Percentiles rank a stretch among this genome's conserved stretches.
These are phyloP conservation scores for Cyberlindnera subsufficiens DNA, from an alignment of 805 yeast species.

Conservation along the genomic window DNA sequence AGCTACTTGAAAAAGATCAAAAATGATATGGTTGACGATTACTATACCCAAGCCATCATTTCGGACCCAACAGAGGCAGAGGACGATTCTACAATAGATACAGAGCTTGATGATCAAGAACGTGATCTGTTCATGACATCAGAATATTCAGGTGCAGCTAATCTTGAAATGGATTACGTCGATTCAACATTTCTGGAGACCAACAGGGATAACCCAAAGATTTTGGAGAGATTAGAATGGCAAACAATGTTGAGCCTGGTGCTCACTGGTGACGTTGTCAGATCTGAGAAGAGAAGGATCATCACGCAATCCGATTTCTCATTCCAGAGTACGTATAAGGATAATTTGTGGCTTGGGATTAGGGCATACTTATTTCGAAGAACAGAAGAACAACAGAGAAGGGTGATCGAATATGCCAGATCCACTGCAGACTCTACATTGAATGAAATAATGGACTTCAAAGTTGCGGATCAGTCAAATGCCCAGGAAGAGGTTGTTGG, in stretches of 20 bases:
- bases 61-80: slow-evolving; percentile 31
- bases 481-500: slow-evolving; percentile 48
- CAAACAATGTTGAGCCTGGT: slow-evolving; percentile 89
- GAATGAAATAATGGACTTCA: slow-evolving; percentile 62
- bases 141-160: slow-evolving; percentile 28
- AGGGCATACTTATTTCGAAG: slow-evolving; percentile 79
- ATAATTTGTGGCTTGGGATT: slow-evolving; percentile 83
- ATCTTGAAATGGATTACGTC: slow-evolving; percentile 42
- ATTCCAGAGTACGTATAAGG: slow-evolving; percentile 51
- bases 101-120: slow-evolving; percentile 26
- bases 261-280: slow-evolving; percentile 90
- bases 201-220: slow-evolving; percentile 28
- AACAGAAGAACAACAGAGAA: slow-evolving; percentile 70
- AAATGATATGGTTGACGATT: slow-evolving; percentile 60
- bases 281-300: slow-evolving; percentile 79
- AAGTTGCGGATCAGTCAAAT: slow-evolving; percentile 39
- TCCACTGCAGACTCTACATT: slow-evolving; percentile 68
- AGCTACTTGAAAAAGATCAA: slow-evolving; percentile 58
- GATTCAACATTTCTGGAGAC: slow-evolving; percentile 16
- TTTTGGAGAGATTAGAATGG: slow-evolving; percentile 87
- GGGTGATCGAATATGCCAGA: slow-evolving; percentile 62
- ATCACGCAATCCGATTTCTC: slow-evolving; percentile 47
- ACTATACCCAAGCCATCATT: slow-evolving; percentile 62
- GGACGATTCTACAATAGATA: slow-evolving; percentile 24
- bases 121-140: slow-evolving; percentile 6